Base-by-base conservation (phyloP, 1,284 basidiomycete species). In the Apiotrichum veenhuisii region DNA sequence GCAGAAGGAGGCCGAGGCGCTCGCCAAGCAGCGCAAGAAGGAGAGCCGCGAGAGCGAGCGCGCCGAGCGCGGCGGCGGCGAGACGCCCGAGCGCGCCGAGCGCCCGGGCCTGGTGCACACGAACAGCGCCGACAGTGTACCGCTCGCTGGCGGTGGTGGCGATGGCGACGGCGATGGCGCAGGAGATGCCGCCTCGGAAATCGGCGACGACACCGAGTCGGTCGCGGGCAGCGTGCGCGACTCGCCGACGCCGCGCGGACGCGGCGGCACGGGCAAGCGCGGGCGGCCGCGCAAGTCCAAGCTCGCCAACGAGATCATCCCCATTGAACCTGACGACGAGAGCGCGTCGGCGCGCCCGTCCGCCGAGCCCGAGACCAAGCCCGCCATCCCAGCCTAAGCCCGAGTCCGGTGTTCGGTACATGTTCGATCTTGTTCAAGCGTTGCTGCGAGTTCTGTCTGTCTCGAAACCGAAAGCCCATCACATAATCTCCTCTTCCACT, bases 241-340 rank as follows among this genome's bases (percentile, higher is more conserved):
- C 40, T 47, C 50, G 18, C 58, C 61, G 14, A 51, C 45, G 17
- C 62, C 61, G 18, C 34, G 48, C 20, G 48, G 54, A 15, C 52
- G 53, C 18, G 26, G 34, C 37, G 14, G 43, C 27, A 26, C 52
- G 45, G 56, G 43, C 18, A 54, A 58, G 48, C 52, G 45, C 27
- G 44, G 50, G 36, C 62, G 63, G 50, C 70, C 70, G 18, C 64
- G 68, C 47, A 74, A 74, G 54, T 68, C 65, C 22, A 73, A 73
- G 55, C 62, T 75, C 50, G 72, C 68, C 12, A 69, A 75, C 48
- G 73, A 75, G 65, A 71, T 75, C 27, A 61, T 67, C 12, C 64
- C 64, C 22, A 54, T 47, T 40, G 65, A 58, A 25, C 36, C 47
- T 10, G 58, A 60, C 9, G 48, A 54, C 20, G n/a, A 42, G 17